phyloP scores from a whole-genome alignment of 129 eudicot genomes.

The Pseudognaphalium luteoalbum region DNA sequence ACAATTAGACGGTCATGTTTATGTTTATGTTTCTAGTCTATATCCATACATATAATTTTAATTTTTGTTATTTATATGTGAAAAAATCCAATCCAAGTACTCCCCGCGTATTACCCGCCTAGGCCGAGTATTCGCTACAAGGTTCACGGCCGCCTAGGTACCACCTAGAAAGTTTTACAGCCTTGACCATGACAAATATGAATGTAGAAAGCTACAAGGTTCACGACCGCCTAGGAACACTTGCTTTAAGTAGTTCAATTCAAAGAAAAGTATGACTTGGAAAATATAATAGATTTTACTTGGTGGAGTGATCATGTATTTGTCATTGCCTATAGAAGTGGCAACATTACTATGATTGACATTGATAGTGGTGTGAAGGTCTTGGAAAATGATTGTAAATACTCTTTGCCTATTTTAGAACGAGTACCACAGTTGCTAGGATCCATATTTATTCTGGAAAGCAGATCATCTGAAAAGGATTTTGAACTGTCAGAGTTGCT shows the following conservation, averaged over 20 bases:
- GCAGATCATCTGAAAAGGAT: slow-evolving; percentile 47
- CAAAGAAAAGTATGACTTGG: slow-evolving; percentile 39
- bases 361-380: slow-evolving; percentile 40
- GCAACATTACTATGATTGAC: slow-evolving; percentile 58
- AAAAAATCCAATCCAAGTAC: too few relatives aligned
- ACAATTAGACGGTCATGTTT: too few relatives aligned
- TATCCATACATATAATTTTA: too few relatives aligned
- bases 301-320: slow-evolving; percentile 87
- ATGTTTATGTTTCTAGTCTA: too few relatives aligned
- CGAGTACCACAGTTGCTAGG: slow-evolving; percentile 50
- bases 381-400: slow-evolving; percentile 47
- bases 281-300: slow-evolving; percentile 67
- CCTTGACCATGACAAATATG: not conserved
- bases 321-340: slow-evolving; percentile 60
- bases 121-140: too few relatives aligned
- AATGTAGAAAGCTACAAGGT: too few relatives aligned
- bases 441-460: slow-evolving; percentile 70
- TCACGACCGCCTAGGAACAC: too few relatives aligned
- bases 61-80: too few relatives aligned
- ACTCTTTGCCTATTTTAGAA: slow-evolving; percentile 70
- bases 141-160: too few relatives aligned
- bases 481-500: slow-evolving; percentile 36
- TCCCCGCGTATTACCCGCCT: too few relatives aligned
- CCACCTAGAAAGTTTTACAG: too few relatives aligned
- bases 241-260: slow-evolving; percentile 36